Evolutionary conservation across 345 rosid species (phyloP).

Genomic region (Bruguiera parviflora): DNA sequence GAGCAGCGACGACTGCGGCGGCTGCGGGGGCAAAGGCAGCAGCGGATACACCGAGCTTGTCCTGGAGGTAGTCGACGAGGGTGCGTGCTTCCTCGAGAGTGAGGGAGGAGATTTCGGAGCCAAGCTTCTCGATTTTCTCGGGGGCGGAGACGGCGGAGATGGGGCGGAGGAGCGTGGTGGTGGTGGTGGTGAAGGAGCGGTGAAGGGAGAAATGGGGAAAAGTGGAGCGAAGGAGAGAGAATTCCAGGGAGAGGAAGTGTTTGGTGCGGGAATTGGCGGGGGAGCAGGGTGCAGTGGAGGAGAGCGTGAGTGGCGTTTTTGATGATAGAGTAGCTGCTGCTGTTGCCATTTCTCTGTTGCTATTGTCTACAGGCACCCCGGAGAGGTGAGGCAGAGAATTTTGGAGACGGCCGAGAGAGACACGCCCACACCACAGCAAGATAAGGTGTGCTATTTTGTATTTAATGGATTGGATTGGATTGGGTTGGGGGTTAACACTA

Average conservation of each 20-base stretch:
- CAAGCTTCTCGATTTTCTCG: slow-evolving; percentile 67
- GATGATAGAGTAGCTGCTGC: slow-evolving; percentile 40
- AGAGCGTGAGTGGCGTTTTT: neutral
- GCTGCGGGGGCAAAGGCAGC: slow-evolving; percentile 62
- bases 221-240: slow-evolving; percentile 36
- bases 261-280: slow-evolving; percentile 21
- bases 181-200: slow-evolving; percentile 23
- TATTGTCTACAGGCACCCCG: neutral
- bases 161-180: slow-evolving; percentile 46
- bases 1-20: slow-evolving; percentile 43
- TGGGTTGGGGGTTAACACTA: neutral
- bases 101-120: slow-evolving; percentile 52
- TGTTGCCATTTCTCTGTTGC: neutral
- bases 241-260: slow-evolving; percentile 18
- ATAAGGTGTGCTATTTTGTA: neutral
- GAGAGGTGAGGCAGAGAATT: neutral
- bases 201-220: neutral
- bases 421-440: neutral
- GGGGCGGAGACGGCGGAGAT: slow-evolving; percentile 62
- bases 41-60: slow-evolving; percentile 77
- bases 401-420: slow-evolving; percentile 13
- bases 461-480: too few relatives aligned
- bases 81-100: slow-evolving; percentile 74
- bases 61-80: slow-evolving; percentile 79
- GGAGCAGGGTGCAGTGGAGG: slow-evolving; percentile 25